phyloP scores from a whole-genome alignment of 352 stramenopile genomes.

The Lagenidium sp. region DNA sequence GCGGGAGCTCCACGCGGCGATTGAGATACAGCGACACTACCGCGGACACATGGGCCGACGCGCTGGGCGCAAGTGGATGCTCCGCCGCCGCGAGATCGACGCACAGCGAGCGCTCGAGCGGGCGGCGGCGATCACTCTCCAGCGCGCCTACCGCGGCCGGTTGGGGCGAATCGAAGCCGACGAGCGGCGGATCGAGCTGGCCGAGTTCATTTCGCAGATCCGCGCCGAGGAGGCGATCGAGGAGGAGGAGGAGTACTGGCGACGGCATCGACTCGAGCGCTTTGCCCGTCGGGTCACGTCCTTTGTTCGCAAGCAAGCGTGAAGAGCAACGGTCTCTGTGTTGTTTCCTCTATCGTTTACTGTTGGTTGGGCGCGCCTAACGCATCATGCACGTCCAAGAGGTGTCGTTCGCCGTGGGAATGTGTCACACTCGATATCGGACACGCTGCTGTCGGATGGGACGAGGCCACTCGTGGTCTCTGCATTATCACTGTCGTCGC shows the following conservation, averaged over 20 bases:
- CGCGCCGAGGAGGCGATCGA: conserved; percentile 85
- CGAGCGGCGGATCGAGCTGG: conserved; percentile 83
- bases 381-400: no score
- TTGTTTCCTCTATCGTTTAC: no score
- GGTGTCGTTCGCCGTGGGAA: no score
- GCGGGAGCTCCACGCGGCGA: conserved; percentile 30
- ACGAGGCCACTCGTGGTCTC: no score
- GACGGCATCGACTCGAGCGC: conserved; percentile 39
- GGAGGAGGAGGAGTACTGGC: conserved; percentile 82
- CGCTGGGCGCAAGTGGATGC: conserved; percentile 75
- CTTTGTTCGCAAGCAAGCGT: conserved; percentile 55
- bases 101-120: conserved; percentile 65
- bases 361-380: no score
- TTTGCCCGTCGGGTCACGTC: conserved; percentile 36
- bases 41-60: conserved; percentile 74
- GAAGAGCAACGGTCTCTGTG: no score
- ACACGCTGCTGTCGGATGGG: no score
- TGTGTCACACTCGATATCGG: no score
- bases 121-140: conserved; percentile 74
- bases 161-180: conserved; percentile 75
- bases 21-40: conserved; percentile 67
- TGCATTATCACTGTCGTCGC: no score
- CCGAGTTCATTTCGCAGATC: conserved; percentile 90
- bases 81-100: conserved; percentile 80
- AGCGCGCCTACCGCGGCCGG: conserved; percentile 82